These are phyloP conservation scores for Penicillium italicum DNA, from an alignment of 2,329 filamentous ascomycete species.

Conservation along the genomic window DNA sequence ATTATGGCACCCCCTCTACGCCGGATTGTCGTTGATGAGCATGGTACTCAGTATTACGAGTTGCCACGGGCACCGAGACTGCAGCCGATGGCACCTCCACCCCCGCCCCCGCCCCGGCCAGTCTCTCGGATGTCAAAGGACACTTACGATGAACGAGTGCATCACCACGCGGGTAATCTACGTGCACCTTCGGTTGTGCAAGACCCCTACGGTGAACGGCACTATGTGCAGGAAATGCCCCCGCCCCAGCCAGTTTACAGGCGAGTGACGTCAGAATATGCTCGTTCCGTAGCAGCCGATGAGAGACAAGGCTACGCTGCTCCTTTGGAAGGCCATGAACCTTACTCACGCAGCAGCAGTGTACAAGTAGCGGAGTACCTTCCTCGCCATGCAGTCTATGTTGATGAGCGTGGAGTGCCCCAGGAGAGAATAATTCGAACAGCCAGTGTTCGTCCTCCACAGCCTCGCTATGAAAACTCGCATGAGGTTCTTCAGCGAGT, in stretches of 20 bases:
- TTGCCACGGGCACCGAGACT: slow-evolving; percentile 43
- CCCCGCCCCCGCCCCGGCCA: slow-evolving; percentile 33
- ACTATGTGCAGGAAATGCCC: slow-evolving; percentile 46
- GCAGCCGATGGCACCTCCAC: slow-evolving; percentile 34
- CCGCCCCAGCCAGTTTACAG: slow-evolving; percentile 42
- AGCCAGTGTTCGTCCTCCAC: slow-evolving; percentile 57
- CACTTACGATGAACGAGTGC: slow-evolving; percentile 33
- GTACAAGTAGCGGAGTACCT: slow-evolving; percentile 44
- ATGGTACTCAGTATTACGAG: slow-evolving; percentile 74
- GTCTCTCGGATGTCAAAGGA: slow-evolving; percentile 33
- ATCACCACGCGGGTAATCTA: slow-evolving; percentile 32
- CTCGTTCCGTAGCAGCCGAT: slow-evolving; percentile 26
- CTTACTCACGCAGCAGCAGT: slow-evolving; percentile 38
- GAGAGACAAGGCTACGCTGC: slow-evolving; percentile 34
- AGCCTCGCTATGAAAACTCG: slow-evolving; percentile 43
- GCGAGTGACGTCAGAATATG: slow-evolving; percentile 37
- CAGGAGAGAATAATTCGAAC: slow-evolving; percentile 56
- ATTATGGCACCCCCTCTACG: slow-evolving; percentile 55
- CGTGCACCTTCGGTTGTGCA: slow-evolving; percentile 44
- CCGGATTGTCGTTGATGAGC: slow-evolving; percentile 75
- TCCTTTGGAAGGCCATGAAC: slow-evolving; percentile 33
- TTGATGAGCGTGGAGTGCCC: slow-evolving; percentile 65
- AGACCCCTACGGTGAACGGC: slow-evolving; percentile 39
- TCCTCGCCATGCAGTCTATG: slow-evolving; percentile 37
- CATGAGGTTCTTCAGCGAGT: slow-evolving; percentile 41